Evolutionary conservation across 2,329 filamentous ascomycete genomes (phyloP).

Genomic region (Dothideomycetidae sp.): DNA sequence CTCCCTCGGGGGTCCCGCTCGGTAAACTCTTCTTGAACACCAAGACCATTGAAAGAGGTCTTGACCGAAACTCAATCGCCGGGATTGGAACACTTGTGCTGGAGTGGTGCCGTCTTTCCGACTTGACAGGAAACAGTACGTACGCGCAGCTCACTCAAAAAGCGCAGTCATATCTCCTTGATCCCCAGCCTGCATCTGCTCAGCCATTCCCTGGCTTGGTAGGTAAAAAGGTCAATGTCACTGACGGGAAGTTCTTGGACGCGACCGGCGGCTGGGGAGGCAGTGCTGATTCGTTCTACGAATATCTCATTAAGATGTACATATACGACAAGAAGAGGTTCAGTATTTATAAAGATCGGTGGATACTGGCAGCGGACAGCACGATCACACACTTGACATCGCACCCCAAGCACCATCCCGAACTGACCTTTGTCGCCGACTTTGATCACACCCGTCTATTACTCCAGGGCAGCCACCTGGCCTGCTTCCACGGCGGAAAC

Average conservation of each 20-base stretch:
- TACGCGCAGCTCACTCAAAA: constrained; percentile 55
- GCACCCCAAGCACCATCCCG: constrained; percentile 50
- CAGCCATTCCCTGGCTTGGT: constrained; percentile 68
- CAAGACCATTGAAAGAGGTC: constrained; percentile 32
- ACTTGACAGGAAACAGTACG: constrained; percentile 52
- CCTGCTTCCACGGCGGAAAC: constrained; percentile 73
- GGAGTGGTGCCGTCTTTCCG: constrained; percentile 71
- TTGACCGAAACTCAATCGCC: constrained; percentile 54
- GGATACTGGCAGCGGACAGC: constrained; percentile 61
- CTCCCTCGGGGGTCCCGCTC: constrained; percentile 57
- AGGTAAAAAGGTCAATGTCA: constrained; percentile 51
- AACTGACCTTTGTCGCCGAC: constrained; percentile 56
- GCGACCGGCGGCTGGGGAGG: constrained; percentile 61
- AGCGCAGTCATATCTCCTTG: constrained; percentile 55
- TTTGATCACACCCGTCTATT: constrained; percentile 35
- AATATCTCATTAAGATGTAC: constrained; percentile 87
- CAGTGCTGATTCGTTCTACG: constrained; percentile 69
- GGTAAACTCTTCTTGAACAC: constrained; percentile 50
- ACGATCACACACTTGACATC: constrained; percentile 57
- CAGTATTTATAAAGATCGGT: constrained; percentile 50
- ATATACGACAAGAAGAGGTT: constrained; percentile 59
- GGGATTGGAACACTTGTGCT: constrained; percentile 65
- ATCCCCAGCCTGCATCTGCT: constrained; percentile 43
- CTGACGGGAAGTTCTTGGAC: constrained; percentile 52
- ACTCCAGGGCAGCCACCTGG: constrained; percentile 38